phyloP scores from a whole-genome alignment of 331 rosid species.

The Quercus lobata region DNA sequence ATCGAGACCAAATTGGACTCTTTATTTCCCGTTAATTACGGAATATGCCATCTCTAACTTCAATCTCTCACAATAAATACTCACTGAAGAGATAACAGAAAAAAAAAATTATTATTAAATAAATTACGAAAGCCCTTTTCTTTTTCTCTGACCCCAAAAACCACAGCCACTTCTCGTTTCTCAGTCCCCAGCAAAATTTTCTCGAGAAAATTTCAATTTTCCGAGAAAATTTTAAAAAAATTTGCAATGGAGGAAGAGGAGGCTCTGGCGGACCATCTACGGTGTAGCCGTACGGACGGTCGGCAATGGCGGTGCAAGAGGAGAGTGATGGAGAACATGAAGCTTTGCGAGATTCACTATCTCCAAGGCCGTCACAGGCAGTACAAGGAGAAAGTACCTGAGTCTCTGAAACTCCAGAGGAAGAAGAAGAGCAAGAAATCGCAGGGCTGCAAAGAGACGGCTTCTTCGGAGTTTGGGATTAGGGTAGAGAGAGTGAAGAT shows the following conservation, averaged over 20 bases:
- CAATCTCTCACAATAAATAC: slow-evolving; percentile 26
- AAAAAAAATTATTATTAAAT: background rate
- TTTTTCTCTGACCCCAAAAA: background rate
- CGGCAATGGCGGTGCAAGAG: slow-evolving; percentile 93
- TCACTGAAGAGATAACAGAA: background rate
- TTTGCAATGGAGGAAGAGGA: slow-evolving; percentile 38
- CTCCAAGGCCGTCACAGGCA: slow-evolving; percentile 86
- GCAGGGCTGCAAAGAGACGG: slow-evolving; percentile 23
- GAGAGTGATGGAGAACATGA: slow-evolving; percentile 66
- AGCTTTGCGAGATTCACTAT: slow-evolving; percentile 90
- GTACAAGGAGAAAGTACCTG: slow-evolving; percentile 76
- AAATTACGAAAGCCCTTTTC: slow-evolving; percentile 12
- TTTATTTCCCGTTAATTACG: slow-evolving; percentile 28
- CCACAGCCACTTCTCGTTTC: background rate
- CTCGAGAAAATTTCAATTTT: slow-evolving; percentile 19
- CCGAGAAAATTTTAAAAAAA: slow-evolving; percentile 4
- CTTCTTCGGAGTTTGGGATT: slow-evolving; percentile 26
- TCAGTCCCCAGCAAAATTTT: slow-evolving; percentile 6
- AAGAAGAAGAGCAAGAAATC: slow-evolving; percentile 36
- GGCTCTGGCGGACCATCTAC: slow-evolving; percentile 62
- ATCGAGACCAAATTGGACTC: slow-evolving; percentile 40
- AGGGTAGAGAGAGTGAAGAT: slow-evolving; percentile 43
- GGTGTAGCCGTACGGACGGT: slow-evolving; percentile 91
- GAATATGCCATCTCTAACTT: slow-evolving; percentile 34
- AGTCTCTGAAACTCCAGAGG: slow-evolving; percentile 75